Evolutionary conservation across 2,329 filamentous ascomycete genomes (phyloP).

Genomic region (Monilinia polystroma): DNA sequence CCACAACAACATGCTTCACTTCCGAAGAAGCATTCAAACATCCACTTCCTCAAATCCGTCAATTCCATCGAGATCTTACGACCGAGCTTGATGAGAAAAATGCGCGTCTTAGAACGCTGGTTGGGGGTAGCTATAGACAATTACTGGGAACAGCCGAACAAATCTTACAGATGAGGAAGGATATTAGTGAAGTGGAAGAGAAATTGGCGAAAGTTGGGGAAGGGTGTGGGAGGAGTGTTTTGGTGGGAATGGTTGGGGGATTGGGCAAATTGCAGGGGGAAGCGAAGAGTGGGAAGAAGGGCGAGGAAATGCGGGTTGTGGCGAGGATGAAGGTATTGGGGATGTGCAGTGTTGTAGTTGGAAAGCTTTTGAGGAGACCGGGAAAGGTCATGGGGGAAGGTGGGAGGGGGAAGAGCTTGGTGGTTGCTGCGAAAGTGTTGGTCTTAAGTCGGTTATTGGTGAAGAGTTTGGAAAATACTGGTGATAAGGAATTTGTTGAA

Average conservation of each 20-base stretch:
- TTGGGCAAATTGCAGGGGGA: slow-evolving; percentile 49
- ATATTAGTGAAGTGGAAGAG: slow-evolving; percentile 72
- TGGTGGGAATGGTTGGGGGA: slow-evolving; percentile 64
- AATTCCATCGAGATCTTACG: slow-evolving; percentile 60
- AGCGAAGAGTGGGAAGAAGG: slow-evolving; percentile 36
- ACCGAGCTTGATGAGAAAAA: slow-evolving; percentile 62
- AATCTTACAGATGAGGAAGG: slow-evolving; percentile 84
- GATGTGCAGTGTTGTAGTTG: slow-evolving; percentile 51
- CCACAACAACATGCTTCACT: slow-evolving; percentile 54
- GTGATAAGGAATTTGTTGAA: slow-evolving; percentile 49
- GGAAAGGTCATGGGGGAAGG: slow-evolving; percentile 33
- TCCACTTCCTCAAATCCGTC: slow-evolving; percentile 62
- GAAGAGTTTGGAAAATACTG: slow-evolving; percentile 64
- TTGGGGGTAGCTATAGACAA: slow-evolving; percentile 75
- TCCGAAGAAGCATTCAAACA: slow-evolving; percentile 43
- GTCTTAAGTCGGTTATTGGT: slow-evolving; percentile 74
- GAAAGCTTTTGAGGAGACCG: slow-evolving; percentile 47
- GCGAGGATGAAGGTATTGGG: slow-evolving; percentile 53
- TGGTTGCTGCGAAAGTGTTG: slow-evolving; percentile 67
- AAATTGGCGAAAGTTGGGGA: slow-evolving; percentile 71
- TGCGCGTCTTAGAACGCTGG: slow-evolving; percentile 60
- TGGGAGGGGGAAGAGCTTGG: slow-evolving; percentile 45
- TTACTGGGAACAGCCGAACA: slow-evolving; percentile 88
- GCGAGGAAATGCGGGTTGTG: slow-evolving; percentile 32
- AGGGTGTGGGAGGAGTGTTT: slow-evolving; percentile 69